Evolutionary conservation across 495 filamentous ascomycete genomes (phyloP), one percentile per base, ranked within the genome.

Genomic region (Barbatosphaeria neglecta): DNA sequence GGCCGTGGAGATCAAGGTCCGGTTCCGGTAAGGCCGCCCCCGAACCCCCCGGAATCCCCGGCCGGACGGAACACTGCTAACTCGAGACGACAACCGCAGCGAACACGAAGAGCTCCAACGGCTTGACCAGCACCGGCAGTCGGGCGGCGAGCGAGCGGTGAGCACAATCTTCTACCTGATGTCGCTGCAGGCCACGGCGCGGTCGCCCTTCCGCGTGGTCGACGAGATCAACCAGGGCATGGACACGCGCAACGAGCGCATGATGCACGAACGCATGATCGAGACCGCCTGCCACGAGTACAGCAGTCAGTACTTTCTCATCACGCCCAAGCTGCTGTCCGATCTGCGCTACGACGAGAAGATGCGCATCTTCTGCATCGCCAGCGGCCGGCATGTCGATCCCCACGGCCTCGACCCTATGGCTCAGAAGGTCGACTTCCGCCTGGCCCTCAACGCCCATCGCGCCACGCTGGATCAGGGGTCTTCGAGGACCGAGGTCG

Each of bases 221-320:
- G 92, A 98, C 67, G 92, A 98, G 66, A 98, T 98, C 69, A 98
- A 98, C 56, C 92, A 98, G 69, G 92, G 92, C 50, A 98, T 98
- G 92, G 92, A 98, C 65, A 90, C 93, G 19, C 80, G 93, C 38
- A 98, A 98, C 65, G 92, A 98, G 68, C 81, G 92, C 37, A 89
- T 96, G 75, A 93, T 97, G 11, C 92, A 99, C 65, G 86, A 87
- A 56, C 83, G 93, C 44, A 87, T 99, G 82, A 89, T 96, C 2
- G 87, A 90, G 58, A 92, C 94, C 59, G 90, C 90, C 37, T 95
- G 90, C 53, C 71, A 74, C 52, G 78, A 84, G 59, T 72, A 80
- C 52, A 85, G 81, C 19, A 70, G 64, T 49, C 77, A 81, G 64
- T 81, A 97, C 64, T 97, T 99, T 76, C 79, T 99, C 28, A 96